Evolutionary conservation across 2,329 filamentous ascomycete species (phyloP).

Genomic region (Fusarium mexicanum): DNA sequence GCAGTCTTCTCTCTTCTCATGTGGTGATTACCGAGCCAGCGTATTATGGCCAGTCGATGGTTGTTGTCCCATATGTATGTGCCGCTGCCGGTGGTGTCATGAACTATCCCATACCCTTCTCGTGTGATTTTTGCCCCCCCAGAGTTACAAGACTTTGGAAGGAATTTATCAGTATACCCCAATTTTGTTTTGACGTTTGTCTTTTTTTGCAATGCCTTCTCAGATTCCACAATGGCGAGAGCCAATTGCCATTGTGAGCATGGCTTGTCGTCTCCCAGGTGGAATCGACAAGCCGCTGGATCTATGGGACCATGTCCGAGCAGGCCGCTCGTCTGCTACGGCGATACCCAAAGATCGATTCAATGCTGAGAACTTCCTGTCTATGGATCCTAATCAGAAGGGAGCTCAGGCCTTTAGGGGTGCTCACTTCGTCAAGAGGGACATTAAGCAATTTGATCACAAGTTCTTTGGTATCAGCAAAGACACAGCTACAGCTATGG

Average conservation of each 20-base stretch:
- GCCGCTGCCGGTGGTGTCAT: background rate
- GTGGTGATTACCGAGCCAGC: background rate
- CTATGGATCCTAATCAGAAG: constrained; percentile 39
- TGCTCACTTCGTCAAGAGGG: constrained; percentile 38
- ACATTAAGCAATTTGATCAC: constrained; percentile 41
- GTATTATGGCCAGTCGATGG: background rate
- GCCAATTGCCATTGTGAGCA: constrained; percentile 38
- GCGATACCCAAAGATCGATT: constrained; percentile 39
- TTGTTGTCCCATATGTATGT: background rate
- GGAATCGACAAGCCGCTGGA: constrained; percentile 39
- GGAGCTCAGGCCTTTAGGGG: constrained; percentile 37
- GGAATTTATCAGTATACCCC: background rate
- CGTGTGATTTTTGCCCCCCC: background rate
- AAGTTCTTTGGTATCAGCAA: constrained; percentile 42
- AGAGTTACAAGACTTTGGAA: background rate
- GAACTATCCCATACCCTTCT: background rate
- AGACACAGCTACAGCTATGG: constrained; percentile 40
- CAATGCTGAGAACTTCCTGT: constrained; percentile 39
- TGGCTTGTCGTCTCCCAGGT: constrained; percentile 40
- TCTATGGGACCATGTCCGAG: constrained; percentile 39
- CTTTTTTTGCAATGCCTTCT: constrained; percentile 28
- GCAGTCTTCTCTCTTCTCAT: background rate
- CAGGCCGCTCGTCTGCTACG: constrained; percentile 34
- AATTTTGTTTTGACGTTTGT: constrained; percentile 1
- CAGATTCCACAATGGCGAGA: constrained; percentile 38